phyloP scores from a whole-genome alignment of 805 yeast species.

The Pichia rugopelliculosa region DNA sequence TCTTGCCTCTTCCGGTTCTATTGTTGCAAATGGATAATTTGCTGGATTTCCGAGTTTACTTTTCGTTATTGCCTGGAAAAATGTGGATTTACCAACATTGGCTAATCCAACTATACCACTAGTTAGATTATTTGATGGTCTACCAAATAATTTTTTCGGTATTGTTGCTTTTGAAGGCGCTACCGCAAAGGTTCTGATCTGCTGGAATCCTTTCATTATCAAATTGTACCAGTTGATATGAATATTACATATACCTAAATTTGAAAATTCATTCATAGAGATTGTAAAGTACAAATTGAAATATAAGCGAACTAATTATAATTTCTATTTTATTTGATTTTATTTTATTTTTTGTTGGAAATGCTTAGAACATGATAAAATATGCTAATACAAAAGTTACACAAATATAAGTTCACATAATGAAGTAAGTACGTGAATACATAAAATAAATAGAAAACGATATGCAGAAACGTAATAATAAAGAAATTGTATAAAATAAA shows the following conservation, averaged over 20 bases:
- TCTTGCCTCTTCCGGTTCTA: slow-evolving; percentile 62
- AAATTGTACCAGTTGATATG: too few species aligned
- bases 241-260: not conserved
- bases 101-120: slow-evolving; percentile 57
- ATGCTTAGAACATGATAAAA: not conserved
- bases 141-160: slow-evolving; percentile 22
- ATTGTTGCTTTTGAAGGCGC: not conserved
- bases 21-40: slow-evolving; percentile 69
- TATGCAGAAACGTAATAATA: not conserved
- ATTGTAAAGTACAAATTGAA: not conserved
- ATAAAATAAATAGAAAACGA: not conserved
- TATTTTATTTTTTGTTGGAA: too few species aligned
- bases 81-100: slow-evolving; percentile 57
- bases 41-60: slow-evolving; percentile 61
- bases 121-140: slow-evolving; percentile 30
- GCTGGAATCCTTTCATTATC: not conserved
- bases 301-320: not conserved
- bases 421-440: not conserved
- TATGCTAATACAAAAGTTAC: not conserved
- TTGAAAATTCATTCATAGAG: too few species aligned
- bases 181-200: slow-evolving; percentile 1
- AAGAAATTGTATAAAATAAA: not conserved
- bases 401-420: not conserved
- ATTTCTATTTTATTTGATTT: too few species aligned
- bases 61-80: slow-evolving; percentile 53